Conservation (phyloP, 495 filamentous ascomycete genomes). For the Neurospora pannonica region DNA sequence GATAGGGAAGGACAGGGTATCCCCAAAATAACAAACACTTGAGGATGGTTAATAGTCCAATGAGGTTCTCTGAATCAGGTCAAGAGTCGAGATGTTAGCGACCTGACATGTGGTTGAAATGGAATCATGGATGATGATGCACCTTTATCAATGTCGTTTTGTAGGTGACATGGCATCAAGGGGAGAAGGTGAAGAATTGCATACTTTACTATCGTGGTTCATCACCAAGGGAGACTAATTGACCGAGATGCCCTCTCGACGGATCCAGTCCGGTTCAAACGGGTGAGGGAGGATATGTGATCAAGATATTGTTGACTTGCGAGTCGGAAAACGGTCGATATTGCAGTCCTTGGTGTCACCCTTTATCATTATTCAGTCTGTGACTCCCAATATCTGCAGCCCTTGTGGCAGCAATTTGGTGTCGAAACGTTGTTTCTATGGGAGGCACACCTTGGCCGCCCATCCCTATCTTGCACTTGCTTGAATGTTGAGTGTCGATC, state of each 20-base stretch:
- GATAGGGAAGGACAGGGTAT: neutral
- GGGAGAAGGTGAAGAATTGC: neutral
- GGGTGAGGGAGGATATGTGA: neutral
- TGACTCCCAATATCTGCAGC: neutral
- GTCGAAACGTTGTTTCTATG: neutral
- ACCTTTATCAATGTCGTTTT: neutral
- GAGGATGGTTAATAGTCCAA: neutral
- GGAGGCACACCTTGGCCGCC: neutral
- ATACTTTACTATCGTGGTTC: conserved; percentile 3
- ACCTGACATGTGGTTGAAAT: neutral
- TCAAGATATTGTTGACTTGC: neutral
- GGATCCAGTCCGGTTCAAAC: neutral
- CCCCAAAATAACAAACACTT: neutral
- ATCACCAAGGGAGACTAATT: neutral
- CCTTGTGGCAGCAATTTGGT: neutral
- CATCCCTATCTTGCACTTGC: neutral
- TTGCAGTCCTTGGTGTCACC: neutral
- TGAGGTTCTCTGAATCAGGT: neutral
- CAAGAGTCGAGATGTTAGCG: neutral
- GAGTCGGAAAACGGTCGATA: neutral
- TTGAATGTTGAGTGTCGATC: neutral
- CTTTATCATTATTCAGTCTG: neutral
- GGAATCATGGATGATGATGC: neutral
- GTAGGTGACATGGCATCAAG: neutral
- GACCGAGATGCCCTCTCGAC: neutral